phyloP scores from a whole-genome alignment of 108 stramenopile species.

The Cyclotella choctawhatcheeana region DNA sequence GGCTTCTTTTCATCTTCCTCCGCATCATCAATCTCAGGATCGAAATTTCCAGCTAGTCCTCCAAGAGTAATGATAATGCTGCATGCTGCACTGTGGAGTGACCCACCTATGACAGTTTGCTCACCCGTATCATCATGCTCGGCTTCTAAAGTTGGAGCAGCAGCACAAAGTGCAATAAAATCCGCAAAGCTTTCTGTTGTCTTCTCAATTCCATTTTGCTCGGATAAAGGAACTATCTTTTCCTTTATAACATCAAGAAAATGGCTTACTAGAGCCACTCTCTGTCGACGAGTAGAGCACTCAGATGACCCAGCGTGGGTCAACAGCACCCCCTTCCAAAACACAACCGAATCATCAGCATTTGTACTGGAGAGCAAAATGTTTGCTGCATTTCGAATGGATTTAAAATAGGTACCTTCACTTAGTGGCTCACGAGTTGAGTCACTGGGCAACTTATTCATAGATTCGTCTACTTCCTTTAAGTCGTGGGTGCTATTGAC shows the following conservation, averaged over 20 bases:
- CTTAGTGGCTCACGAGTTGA: conserved; percentile 27
- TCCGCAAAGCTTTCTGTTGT: conserved; percentile 31
- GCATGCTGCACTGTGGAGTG: conserved; percentile 57
- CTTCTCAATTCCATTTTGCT: conserved; percentile 19
- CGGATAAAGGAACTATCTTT: conserved; percentile 32
- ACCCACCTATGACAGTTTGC: conserved; percentile 39
- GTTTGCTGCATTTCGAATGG: conserved; percentile 56
- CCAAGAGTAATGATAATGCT: conserved; percentile 71
- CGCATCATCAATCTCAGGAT: conserved; percentile 52
- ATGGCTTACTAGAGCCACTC: conserved; percentile 30
- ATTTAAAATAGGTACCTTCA: conserved; percentile 11
- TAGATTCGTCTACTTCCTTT: conserved; percentile 43
- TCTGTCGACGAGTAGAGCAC: conserved; percentile 37
- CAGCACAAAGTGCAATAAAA: conserved; percentile 49
- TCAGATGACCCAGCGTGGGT: conserved; percentile 60
- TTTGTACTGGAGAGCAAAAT: conserved; percentile 34
- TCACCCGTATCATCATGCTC: not conserved
- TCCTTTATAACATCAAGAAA: conserved; percentile 31
- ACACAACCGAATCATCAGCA: conserved; percentile 9
- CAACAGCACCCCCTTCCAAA: conserved; percentile 63
- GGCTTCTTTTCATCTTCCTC: conserved; percentile 70
- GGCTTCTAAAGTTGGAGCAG: conserved; percentile 19
- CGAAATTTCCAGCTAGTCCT: conserved; percentile 60
- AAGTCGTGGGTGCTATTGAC: conserved; percentile 53
- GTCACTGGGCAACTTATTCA: conserved; percentile 40